phyloP scores from a whole-genome alignment of 176 grass and related monocot genomes.

The Hsuehochloa calcarea region DNA sequence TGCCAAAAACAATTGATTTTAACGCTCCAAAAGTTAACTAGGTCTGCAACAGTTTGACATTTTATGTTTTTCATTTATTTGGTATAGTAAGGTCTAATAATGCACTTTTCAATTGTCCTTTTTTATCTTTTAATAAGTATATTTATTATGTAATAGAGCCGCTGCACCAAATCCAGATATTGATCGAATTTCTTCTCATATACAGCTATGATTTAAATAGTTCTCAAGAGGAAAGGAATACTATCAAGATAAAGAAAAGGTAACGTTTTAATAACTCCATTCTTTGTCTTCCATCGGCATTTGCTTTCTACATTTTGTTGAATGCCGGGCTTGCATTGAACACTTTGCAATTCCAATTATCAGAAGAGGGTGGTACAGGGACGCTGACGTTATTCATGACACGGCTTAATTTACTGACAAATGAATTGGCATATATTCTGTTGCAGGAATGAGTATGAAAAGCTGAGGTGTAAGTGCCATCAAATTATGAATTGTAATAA shows the following conservation, averaged over 20 bases:
- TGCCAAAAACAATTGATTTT: slow-evolving; percentile 4
- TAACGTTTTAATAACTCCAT: slow-evolving; percentile 22
- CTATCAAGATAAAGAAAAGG: slow-evolving; percentile 69
- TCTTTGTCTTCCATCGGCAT: not conserved
- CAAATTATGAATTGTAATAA: slow-evolving; percentile 45
- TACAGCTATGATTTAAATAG: slow-evolving; percentile 87
- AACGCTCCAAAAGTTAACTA: not conserved
- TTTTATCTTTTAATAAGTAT: slow-evolving; percentile 4
- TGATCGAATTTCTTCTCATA: slow-evolving; percentile 31
- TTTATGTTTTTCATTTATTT: not conserved
- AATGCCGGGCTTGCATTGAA: not conserved
- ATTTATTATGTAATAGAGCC: slow-evolving; percentile 5
- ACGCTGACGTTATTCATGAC: not conserved
- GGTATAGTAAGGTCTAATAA: not conserved
- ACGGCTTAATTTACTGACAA: not conserved
- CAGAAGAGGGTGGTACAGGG: not conserved
- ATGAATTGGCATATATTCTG: slow-evolving; percentile 17
- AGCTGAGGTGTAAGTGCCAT: slow-evolving; percentile 64
- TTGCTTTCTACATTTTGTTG: slow-evolving; percentile 20
- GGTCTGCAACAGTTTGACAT: not conserved
- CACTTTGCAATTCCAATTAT: not conserved
- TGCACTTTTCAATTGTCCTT: not conserved
- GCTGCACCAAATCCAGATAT: not conserved
- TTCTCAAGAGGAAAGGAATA: slow-evolving; percentile 69
- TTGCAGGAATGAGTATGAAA: slow-evolving; percentile 91